Conservation (phyloP, 2,329 filamentous ascomycete genomes). For the Stagonosporopsis rhizophila region DNA sequence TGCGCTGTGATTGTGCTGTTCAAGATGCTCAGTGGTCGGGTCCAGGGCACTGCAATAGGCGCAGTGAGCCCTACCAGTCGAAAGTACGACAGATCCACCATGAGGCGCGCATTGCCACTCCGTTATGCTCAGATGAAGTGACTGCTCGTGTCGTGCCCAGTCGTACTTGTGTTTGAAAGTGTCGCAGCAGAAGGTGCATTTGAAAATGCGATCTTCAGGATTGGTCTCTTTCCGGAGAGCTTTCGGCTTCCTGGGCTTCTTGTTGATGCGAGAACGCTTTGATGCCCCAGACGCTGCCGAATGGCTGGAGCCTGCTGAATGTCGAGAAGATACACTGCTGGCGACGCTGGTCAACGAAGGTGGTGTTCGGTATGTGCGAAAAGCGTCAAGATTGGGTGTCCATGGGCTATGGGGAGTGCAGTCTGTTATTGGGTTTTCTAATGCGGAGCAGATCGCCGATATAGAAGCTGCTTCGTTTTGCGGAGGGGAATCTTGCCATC, state of each 20-base stretch:
- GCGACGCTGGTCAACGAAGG: conserved; percentile 53
- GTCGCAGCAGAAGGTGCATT: conserved; percentile 43
- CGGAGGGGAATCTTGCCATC: conserved; percentile 71
- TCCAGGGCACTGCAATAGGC: conserved; percentile 18
- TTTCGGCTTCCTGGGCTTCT: conserved; percentile 14
- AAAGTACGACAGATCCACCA: conserved; percentile 51
- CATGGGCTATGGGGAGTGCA: conserved; percentile 30
- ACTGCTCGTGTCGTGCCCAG: conserved; percentile 41
- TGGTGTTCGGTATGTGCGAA: conserved; percentile 48
- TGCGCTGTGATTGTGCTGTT: conserved; percentile 29
- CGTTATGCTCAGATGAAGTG: conserved; percentile 36
- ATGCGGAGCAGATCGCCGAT: conserved; percentile 66
- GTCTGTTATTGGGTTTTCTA: conserved; percentile 42
- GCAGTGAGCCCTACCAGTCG: conserved; percentile 55
- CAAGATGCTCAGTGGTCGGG: conserved; percentile 19
- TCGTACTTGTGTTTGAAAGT: conserved; percentile 41
- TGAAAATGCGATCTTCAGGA: conserved; percentile 24
- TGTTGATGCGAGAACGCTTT: conserved; percentile 47
- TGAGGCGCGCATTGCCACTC: conserved; percentile 34
- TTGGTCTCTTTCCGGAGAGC: conserved; percentile 2
- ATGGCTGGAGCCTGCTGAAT: conserved; percentile 54
- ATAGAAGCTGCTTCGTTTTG: conserved; percentile 70
- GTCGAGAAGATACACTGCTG: conserved; percentile 55
- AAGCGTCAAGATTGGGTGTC: conserved; percentile 27
- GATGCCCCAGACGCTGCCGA: conserved; percentile 68